These are phyloP conservation scores for Yueomyces sp. DNA, from an alignment of 1,139 yeast species.

Conservation along the genomic window DNA sequence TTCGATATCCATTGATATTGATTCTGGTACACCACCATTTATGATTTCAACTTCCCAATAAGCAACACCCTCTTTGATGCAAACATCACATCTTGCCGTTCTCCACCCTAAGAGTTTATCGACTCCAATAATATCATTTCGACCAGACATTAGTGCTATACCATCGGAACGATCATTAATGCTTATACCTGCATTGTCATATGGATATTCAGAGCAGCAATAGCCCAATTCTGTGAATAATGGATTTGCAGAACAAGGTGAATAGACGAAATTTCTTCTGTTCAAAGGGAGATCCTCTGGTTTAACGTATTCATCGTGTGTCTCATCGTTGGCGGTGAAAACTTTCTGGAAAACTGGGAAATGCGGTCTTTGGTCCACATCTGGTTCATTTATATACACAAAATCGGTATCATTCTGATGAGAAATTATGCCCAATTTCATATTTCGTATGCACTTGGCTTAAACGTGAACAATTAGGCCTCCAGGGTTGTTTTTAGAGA, in stretches of 20 bases:
- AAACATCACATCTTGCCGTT: conserved; percentile 61
- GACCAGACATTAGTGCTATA: conserved; percentile 34
- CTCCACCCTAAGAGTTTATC: conserved; percentile 69
- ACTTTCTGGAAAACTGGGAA: conserved; percentile 8
- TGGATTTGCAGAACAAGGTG: conserved; percentile 67
- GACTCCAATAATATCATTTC: conserved; percentile 21
- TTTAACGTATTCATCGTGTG: conserved; percentile 8
- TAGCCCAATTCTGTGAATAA: conserved; percentile 47
- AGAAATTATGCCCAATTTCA: conserved; percentile 22
- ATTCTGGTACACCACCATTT: conserved; percentile 14
- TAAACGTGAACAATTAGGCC: no score
- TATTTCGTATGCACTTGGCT: conserved; percentile 1
- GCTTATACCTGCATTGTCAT: conserved; percentile 49
- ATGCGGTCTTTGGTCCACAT: conserved; percentile 7
- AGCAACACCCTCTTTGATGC: conserved; percentile 67
- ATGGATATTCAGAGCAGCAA: conserved; percentile 64
- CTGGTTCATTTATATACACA: conserved; percentile 5
- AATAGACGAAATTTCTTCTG: conserved; percentile 68
- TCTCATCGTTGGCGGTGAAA: conserved; percentile 4
- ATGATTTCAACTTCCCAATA: conserved; percentile 47
- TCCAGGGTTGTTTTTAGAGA: no score
- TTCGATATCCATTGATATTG: conserved; percentile 4
- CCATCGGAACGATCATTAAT: conserved; percentile 64
- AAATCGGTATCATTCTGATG: conserved; percentile 18
- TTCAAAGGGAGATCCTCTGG: conserved; percentile 71